A percentile compares a stretch with the other conserved stretches of the same genome.
phyloP scores from a whole-genome alignment of 139 green algal species.

The Prasinococcaceae sp. region DNA sequence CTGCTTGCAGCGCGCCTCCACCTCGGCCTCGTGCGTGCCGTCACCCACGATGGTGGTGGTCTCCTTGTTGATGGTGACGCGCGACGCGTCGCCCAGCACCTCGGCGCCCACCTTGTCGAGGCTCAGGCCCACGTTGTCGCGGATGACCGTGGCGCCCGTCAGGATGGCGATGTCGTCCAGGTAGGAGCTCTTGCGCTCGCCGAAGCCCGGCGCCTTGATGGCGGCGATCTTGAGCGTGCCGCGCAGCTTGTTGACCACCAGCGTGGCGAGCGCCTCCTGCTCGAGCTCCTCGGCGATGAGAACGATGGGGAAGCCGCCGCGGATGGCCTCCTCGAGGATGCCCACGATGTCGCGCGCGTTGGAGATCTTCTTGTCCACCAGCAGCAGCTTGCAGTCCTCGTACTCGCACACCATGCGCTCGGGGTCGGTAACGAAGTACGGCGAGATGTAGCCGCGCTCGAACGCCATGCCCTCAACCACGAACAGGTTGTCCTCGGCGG shows the following conservation, averaged over 20 bases:
- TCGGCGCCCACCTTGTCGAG: slow-evolving; percentile 84
- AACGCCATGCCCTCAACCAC: slow-evolving; percentile 99
- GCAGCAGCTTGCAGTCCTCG: slow-evolving; percentile 57
- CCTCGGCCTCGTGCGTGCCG: slow-evolving; percentile 57
- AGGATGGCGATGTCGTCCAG: slow-evolving; percentile 99
- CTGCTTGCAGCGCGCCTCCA: slow-evolving; percentile 83
- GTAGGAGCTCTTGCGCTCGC: slow-evolving; percentile 94
- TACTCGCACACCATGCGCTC: slow-evolving; percentile 86
- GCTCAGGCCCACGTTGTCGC: slow-evolving; percentile 89
- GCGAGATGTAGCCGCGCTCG: slow-evolving; percentile 95
- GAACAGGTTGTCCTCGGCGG: slow-evolving; percentile 83
- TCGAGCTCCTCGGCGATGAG: slow-evolving; percentile 99
- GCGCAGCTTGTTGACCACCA: slow-evolving; percentile 99
- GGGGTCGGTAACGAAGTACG: slow-evolving; percentile 98
- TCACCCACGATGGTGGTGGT: slow-evolving; percentile 89
- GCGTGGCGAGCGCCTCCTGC: slow-evolving; percentile 95
- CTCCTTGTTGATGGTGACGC: slow-evolving; percentile 87
- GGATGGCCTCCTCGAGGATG: slow-evolving; percentile 83
- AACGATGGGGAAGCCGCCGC: slow-evolving; percentile 80
- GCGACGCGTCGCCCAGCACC: slow-evolving; percentile 78
- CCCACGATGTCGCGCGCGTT: slow-evolving; percentile 89
- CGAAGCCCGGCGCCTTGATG: slow-evolving; percentile 96
- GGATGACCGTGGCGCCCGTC: slow-evolving; percentile 75
- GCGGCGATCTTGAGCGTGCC: slow-evolving; percentile 81
- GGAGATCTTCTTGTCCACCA: slow-evolving; percentile 99